A percentile compares a stretch with the other conserved stretches of the same genome.
phyloP scores from a whole-genome alignment of 495 filamentous ascomycete species.

The Penicillium salamii region DNA sequence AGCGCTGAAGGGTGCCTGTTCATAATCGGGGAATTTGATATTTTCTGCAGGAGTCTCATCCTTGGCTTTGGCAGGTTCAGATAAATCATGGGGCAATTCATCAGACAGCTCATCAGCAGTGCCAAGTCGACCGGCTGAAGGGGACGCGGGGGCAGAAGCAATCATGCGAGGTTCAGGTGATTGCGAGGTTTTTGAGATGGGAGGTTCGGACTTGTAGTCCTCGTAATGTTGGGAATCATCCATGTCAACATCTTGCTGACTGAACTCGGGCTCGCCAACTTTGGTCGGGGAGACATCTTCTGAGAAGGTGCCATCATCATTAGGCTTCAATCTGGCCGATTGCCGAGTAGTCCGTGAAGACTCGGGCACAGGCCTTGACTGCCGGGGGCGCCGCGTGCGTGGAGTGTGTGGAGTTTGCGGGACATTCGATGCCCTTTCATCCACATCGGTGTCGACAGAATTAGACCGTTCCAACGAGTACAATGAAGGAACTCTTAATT shows the following conservation, averaged over 20 bases:
- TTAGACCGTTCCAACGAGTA: not conserved
- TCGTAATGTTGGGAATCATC: slow-evolving; percentile 4
- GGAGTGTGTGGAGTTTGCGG: slow-evolving; percentile 23
- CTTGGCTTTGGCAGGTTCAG: not conserved
- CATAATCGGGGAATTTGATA: not conserved
- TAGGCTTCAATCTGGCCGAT: slow-evolving; percentile 33
- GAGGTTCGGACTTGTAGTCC: slow-evolving; percentile 2
- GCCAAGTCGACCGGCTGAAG: not conserved
- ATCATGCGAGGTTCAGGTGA: not conserved
- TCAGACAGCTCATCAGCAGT: not conserved
- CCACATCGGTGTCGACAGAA: not conserved
- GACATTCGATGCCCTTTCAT: not conserved
- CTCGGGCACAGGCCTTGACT: slow-evolving; percentile 28
- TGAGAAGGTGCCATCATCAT: slow-evolving; percentile 11
- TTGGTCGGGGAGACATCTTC: slow-evolving; percentile 25
- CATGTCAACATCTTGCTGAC: slow-evolving; percentile 9
- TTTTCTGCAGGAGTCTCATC: not conserved
- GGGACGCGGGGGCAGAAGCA: slow-evolving; percentile 5
- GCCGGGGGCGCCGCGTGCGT: slow-evolving; percentile 16
- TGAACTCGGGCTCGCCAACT: slow-evolving; percentile 3
- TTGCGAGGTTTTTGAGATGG: slow-evolving; percentile 4
- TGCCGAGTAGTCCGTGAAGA: slow-evolving; percentile 40
- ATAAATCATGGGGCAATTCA: not conserved
- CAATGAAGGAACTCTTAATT: slow-evolving; percentile 14
- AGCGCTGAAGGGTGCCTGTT: not conserved